Evolutionary conservation across 148 eudicot genomes (phyloP), one percentile per base, ranked within the genome.

Genomic region (Arctostaphylos glauca): DNA sequence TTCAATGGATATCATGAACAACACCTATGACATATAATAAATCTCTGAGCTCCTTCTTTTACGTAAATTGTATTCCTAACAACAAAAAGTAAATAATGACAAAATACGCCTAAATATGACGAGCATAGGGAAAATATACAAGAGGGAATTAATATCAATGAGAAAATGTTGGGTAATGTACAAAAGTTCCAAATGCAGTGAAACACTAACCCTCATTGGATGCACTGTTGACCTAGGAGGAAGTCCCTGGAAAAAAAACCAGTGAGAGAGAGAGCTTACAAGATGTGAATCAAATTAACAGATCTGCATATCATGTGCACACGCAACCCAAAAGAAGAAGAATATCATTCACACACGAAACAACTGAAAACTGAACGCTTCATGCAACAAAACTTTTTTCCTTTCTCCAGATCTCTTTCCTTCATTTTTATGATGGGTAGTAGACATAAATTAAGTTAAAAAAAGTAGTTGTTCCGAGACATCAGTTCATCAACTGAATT

Each of bases 191-290:
- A 78, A 64, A 68, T 12, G 55, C 73, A 84, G 70, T 77, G 23
- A 43, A 47, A 52, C 46, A 89, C 98, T 91, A 77, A 96, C 99
- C 94, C 99, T 92, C 99, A 94, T 96, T 60, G 99, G 99, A 89
- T 96, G 98, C 82, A 96, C 99, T 55, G 95, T 86, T 80, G 99
- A 95, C 82, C 99, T 92, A 59, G 99, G 99, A 84, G 99, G 99
- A 86, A 92, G 90, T 47, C 98, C 97, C 99, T 96, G 93, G 21
- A 81, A 84, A 50, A 87, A 56, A 56, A 10, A 14, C 50, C 14
- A 56, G 74, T 38, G 16, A 74, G 55, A 18, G 47, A 50, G 43
- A 64, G 60, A 82, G 3, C 9, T 71, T 59, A 77, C 47, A 52
- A 58, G 6, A 46, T 41, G 8, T 14, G 47, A 66, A 78, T 18